Evolutionary conservation across 2,329 filamentous ascomycete species (phyloP), one percentile per base, ranked within the genome.

Genomic region (Penicillium oxalicum): DNA sequence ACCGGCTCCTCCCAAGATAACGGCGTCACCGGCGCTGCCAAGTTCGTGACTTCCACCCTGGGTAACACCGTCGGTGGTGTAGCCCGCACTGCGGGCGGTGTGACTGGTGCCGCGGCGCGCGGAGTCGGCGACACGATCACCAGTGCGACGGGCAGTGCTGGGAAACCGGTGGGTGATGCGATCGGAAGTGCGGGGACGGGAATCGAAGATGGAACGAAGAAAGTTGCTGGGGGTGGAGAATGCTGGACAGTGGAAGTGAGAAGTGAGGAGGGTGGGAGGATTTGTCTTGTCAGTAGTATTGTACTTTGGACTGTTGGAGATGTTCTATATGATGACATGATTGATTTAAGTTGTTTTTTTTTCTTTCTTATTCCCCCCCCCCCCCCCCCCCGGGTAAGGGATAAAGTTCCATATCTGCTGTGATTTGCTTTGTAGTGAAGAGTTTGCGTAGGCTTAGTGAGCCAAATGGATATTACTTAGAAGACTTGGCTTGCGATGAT

Each of bases 71-170:
- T 74, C 36, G 77, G 77, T n/a, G 78, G 78, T 33, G 63, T 79
- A 13, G 71, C 75, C 5, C 74, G 75, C 50, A 80, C 77, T 2
- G 68, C 76, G 2, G 77, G 78, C 11, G 75, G 76, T 28, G 70
- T 80, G 2, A 74, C 79, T 11, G 78, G 79, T 43, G 79, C 79
- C 0, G 77, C 77, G 1, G 75, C 76, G n/a, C 74, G 77, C 9
- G 80, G 80, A 5, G 41, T 83, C 2, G 78, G 79, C 34, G 71
- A 81, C 60, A 82, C 79, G 2, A 70, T 82, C 52, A 77, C 64
- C 8, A 70, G 72, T 45, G 75, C 74, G 3, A 78, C 79, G 0
- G 81, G 80, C 9, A 75, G 72, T n/a, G 62, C 72, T 8, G 79
- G 77, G 12, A 74, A 72, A 48, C 77, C 79, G 1, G 59, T 83